Evolutionary conservation across 179 eudicot genomes (phyloP), one percentile per base, ranked within the genome.

Genomic region (Pouteria campechiana): DNA sequence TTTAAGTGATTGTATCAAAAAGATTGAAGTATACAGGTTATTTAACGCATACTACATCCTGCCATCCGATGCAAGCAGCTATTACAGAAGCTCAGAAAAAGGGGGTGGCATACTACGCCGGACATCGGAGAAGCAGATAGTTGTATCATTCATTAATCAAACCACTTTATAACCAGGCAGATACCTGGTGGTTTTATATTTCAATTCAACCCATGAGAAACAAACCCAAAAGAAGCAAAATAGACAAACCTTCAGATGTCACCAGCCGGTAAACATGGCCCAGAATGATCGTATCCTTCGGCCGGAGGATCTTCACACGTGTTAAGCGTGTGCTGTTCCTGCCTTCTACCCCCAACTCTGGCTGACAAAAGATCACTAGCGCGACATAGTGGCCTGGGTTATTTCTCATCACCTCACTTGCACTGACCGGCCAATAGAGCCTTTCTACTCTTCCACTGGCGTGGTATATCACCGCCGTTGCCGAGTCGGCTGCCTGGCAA

Each of bases 401-500:
- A 48, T 54, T 68, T 42, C 70, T 87, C 92, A 82, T 90, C 13
- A 86, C 78, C 32, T 86, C 84, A 48, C 72, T 66, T 6, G 84
- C 96, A 21, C 56, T 49, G 7, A 82, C 30, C 0, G 90, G 36
- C 88, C 88, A 82, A 44, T 92, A 92, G 76, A 86, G 55, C 67
- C 88, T 82, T 38, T 92, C 94, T 43, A 69, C 61, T 48, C 50
- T 79, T n/a, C 99, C 99, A 62, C 32, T 67, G 4, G 96, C 94
- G 55, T 87, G 94, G 42, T 92, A 96, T 66, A 92, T 73, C 44
- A 77, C 94, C 32, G 82, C 59, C 41, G 96, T 94, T 57, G 96
- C 94, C 33, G 96, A 94, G 77, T 90, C 98, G 7, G 86, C 75
- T 39, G 96, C 94, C 32, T 90, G 98, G 51, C 98, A 90, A 59